Percentiles rank a stretch among this genome's conserved stretches.
These are phyloP conservation scores for Polygonum aviculare DNA, from an alignment of 148 eudicot genomes.

Conservation along the genomic window DNA sequence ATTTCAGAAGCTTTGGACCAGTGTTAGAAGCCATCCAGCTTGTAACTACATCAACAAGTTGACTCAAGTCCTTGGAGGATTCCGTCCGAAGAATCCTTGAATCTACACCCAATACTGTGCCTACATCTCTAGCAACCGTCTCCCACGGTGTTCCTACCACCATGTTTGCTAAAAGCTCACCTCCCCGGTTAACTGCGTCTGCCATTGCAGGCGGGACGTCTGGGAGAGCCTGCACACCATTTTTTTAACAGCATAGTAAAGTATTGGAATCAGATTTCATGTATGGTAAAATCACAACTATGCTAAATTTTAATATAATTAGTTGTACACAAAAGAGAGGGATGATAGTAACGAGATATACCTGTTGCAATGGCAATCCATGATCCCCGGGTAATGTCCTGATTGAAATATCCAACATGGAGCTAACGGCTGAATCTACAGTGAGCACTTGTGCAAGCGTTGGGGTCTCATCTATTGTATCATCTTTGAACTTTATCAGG, in stretches of 20 bases:
- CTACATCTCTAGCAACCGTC: conserved; percentile 65
- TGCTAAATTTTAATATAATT: background rate
- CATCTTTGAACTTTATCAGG: conserved; percentile 84
- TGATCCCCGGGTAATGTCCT: conserved; percentile 88
- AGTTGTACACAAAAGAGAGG: background rate
- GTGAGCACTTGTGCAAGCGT: conserved; percentile 76
- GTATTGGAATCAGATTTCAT: background rate
- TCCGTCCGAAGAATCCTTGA: conserved; percentile 48
- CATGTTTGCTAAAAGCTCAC: conserved; percentile 69
- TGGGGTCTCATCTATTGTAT: conserved; percentile 82
- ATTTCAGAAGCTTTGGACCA: conserved; percentile 45
- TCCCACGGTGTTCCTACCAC: conserved; percentile 93
- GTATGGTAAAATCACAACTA: background rate
- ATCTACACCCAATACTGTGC: conserved; percentile 56
- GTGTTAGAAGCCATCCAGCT: conserved; percentile 58
- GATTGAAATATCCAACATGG: conserved; percentile 84
- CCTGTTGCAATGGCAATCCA: conserved; percentile 90
- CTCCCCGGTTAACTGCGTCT: conserved; percentile 85
- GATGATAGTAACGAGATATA: conserved; percentile 14
- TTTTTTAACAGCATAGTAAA: background rate
- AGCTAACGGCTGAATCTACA: conserved; percentile 68
- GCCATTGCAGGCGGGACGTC: conserved; percentile 94
- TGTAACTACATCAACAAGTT: conserved; percentile 63
- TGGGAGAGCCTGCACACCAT: conserved; percentile 58
- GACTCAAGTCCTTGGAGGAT: conserved; percentile 55